These are phyloP conservation scores for Citrus trifoliata DNA, from an alignment of 345 rosid species.

Conservation along the genomic window DNA sequence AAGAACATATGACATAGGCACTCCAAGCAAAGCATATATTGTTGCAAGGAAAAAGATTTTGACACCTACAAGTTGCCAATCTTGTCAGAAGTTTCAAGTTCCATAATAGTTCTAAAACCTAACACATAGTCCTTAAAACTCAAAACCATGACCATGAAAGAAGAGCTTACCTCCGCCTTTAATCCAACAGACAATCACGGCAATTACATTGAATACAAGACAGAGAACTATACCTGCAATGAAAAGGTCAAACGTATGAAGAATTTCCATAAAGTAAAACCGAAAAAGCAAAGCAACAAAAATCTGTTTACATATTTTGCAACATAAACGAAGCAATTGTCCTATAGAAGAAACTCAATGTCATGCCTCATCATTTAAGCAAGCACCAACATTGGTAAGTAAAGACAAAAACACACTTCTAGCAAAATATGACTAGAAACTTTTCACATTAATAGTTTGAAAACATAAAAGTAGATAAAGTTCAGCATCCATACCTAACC, in stretches of 20 bases:
- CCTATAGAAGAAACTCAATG: neutral
- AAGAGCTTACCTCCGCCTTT: conserved; percentile 81
- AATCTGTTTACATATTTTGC: neutral
- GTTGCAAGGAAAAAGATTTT: conserved; percentile 87
- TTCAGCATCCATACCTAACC: conserved; percentile 64
- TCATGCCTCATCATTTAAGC: neutral
- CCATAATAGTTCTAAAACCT: conserved; percentile 6
- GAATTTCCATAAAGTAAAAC: neutral
- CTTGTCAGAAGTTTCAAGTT: conserved; percentile 18
- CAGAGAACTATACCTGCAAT: conserved; percentile 85
- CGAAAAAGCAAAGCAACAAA: neutral
- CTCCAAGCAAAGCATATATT: conserved; percentile 81
- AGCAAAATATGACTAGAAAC: neutral
- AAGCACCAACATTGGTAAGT: neutral
- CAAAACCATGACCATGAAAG: neutral
- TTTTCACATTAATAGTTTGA: neutral
- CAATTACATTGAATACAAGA: conserved; percentile 77
- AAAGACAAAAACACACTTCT: neutral
- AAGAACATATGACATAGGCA: conserved; percentile 81
- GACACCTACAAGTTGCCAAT: conserved; percentile 51
- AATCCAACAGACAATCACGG: conserved; percentile 84
- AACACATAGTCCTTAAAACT: neutral
- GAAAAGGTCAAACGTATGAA: neutral
- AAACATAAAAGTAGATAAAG: neutral
- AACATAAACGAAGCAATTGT: neutral